A percentile compares a stretch with the other conserved stretches of the same genome.
Conservation (phyloP, 306 rosid genomes). For the Hippophae tibetana region DNA sequence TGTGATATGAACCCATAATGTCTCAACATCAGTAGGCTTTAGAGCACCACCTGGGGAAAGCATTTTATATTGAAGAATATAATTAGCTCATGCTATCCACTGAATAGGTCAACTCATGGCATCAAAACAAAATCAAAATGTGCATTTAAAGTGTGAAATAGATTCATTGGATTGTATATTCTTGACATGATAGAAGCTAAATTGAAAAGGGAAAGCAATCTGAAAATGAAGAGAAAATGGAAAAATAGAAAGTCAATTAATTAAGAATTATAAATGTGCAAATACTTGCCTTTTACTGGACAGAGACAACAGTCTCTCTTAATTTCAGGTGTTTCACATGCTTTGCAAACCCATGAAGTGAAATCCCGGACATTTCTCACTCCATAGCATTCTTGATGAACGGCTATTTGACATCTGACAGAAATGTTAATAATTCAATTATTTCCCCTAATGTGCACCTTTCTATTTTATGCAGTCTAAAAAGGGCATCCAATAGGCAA, state of each 20-base stretch:
- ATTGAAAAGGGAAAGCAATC: no score
- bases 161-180: no score
- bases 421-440: slow-evolving; percentile 4
- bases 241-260: no score
- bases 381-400: slow-evolving; percentile 98
- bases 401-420: slow-evolving; percentile 85
- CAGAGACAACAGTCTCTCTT: slow-evolving; percentile 87
- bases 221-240: no score
- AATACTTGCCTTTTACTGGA: slow-evolving; percentile 63
- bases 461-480: no score
- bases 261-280: neutral
- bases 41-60: slow-evolving; percentile 67
- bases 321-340: slow-evolving; percentile 65
- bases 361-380: slow-evolving; percentile 75
- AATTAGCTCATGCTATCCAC: slow-evolving; percentile 1
- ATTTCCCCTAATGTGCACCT: no score
- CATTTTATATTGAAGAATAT: slow-evolving; percentile 11
- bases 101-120: neutral
- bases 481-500: neutral
- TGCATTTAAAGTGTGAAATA: no score
- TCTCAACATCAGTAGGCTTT: slow-evolving; percentile 17
- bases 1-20: slow-evolving; percentile 87
- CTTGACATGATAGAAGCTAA: no score
- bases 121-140: neutral
- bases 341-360: slow-evolving; percentile 88